Base-by-base conservation (phyloP, 176 grass and related monocot species). In the Aegilops longissima region DNA sequence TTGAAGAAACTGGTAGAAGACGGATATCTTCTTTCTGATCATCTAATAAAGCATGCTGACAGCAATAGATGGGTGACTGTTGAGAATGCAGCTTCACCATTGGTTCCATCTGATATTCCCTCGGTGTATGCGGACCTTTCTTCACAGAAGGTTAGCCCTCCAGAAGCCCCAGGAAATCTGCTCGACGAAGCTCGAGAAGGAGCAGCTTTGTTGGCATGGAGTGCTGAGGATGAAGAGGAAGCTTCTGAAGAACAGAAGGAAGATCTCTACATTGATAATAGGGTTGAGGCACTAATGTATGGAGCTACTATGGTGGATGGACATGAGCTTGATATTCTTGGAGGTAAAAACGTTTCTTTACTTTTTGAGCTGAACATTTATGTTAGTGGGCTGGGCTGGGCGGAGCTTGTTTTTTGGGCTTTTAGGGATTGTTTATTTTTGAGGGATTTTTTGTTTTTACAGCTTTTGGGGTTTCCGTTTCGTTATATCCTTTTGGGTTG, bases 11-110 rank as follows among this genome's bases (percentile, higher is more conserved):
- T 99, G 45, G 90, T 96, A 58, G 89, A 99, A 76, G 90, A 94
- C 61, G 97, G 97, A 74, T 79, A 89, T 72, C 90, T 99, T 69
- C 97, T 94, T 86, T 92, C 92, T 85, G 97, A 99, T 90, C 97
- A 99, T 86, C 83, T 99, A 79, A 96, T 99, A 83, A 99, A 99
- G 93, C 97, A 99, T 69, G 87, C 87, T 66, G 90, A 90, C 75
- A 94, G 89, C 82, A 91, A 94, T 70, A 81, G 85, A 29, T 99
- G 97, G 97, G 54, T 94, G 40, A 99, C 97, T 21, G 89, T 94
- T 56, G 97, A 99, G 85, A 99, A 99, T 88, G 97, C 97, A 24
- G 89, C 85, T 66, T 96, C 97, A 66, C 97, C 97, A 36, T 66
- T 96, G 66, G 90, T 92, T 70, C 75, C 77, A 61, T 92, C 77